Base-by-base conservation (phyloP, 495 filamentous ascomycete species). In the Trichocladium antarcticum region DNA sequence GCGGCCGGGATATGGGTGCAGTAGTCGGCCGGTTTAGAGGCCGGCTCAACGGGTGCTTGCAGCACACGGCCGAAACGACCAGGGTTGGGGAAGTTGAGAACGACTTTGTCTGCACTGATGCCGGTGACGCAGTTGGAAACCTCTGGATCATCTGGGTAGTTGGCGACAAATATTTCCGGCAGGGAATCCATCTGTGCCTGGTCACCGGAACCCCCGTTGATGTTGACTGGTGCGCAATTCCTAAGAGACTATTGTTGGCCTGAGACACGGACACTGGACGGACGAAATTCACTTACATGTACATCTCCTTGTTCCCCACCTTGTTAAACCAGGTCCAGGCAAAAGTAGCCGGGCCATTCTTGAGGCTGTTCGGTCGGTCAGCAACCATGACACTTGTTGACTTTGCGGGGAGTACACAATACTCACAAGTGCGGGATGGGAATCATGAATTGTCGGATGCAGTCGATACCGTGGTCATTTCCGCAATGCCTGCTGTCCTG, bases 321-420 rank as follows among this genome's bases (percentile, higher is more conserved):
- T 73, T 59, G 39, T 78, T 80, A 58, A 77, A 74, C 80, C 80
- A 83, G 0, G 72, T 73, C 79, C 77, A 82, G 1, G 74, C 71
- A 37, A 83, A 68, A 1, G 73, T 61, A 3, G 64, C 68, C 0
- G 64, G 57, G 14, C 60, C 59, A 14, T 48, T 57, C 24, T 47
- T 54, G 21, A 63, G 45, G 28, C 53, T 57, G 21, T 34, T 15
- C 11, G 11, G 6, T 27, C n/a, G n/a, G 11, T 27, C 8, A 27
- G 24, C 24, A 27, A 27, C 3, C n/a, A n/a, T n/a, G 24, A 27
- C 8, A 4, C 24, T 4, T 27, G 24, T 27, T 8, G 22, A 3
- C 19, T 9, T 9, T 44, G 37, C 38, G 17, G 37, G 29, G 19
- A 4, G 19, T 24, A n/a, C 8, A 36, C 21, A 15, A 5, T 16